phyloP scores from a whole-genome alignment of 2,329 filamentous ascomycete genomes.

The Penicillium sp. region DNA sequence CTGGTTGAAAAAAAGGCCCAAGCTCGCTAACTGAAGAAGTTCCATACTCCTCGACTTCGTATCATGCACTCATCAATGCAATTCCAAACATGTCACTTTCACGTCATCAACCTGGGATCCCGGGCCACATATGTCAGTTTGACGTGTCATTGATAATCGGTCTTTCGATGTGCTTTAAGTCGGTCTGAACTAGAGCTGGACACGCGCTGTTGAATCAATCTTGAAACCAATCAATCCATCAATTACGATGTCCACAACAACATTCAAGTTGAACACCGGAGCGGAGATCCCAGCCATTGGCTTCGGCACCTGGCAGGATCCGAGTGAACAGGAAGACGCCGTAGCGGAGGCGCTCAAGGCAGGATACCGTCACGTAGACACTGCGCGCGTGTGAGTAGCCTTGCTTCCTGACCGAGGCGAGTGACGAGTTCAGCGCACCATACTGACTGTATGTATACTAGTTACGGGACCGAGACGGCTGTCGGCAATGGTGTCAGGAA shows the following conservation, averaged over 20 bases:
- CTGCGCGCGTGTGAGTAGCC: constrained; percentile 41
- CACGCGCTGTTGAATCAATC: background rate
- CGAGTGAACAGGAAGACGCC: constrained; percentile 48
- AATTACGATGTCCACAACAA: constrained; percentile 28
- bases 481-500: constrained; percentile 64
- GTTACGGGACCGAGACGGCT: constrained; percentile 63
- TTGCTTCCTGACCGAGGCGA: background rate
- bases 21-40: background rate
- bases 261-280: constrained; percentile 48
- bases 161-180: too few species aligned
- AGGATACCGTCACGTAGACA: constrained; percentile 58
- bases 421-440: background rate
- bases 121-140: background rate
- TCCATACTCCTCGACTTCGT: background rate
- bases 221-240: background rate
- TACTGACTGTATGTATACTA: constrained; percentile 9
- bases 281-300: constrained; percentile 48
- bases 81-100: background rate
- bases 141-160: background rate
- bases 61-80: background rate
- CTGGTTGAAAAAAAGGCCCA: too few species aligned
- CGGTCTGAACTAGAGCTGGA: background rate
- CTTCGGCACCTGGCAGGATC: constrained; percentile 56
- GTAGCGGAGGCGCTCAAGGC: constrained; percentile 48
- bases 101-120: background rate